These are phyloP conservation scores for sorghum (Sorghum bicolor) DNA, from an alignment of 176 grass and related monocot genomes.

Conservation along the genomic window DNA sequence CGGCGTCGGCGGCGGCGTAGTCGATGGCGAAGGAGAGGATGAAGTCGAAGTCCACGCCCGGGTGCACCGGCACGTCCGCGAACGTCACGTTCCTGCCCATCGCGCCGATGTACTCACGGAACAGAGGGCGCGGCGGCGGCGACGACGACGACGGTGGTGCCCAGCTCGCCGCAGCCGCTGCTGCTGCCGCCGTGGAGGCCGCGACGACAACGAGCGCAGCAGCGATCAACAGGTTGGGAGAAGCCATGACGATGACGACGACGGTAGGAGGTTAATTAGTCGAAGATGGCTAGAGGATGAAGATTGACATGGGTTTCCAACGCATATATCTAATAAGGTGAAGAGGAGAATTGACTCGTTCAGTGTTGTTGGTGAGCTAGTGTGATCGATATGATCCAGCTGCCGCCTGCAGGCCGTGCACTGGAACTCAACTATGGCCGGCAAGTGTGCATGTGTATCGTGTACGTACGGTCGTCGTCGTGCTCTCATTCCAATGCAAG, in stretches of 20 bases:
- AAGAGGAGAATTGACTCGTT: not conserved
- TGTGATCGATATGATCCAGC: not conserved
- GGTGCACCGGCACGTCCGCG: conserved; percentile 46
- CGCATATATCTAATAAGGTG: not conserved
- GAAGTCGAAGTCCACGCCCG: conserved; percentile 46
- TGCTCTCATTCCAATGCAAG: not conserved
- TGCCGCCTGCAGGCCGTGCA: not conserved
- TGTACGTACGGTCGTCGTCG: too few species aligned
- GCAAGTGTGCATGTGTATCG: not conserved
- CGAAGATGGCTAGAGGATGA: not conserved
- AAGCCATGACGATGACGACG: not conserved
- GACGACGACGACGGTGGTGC: not conserved
- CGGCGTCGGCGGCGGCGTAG: conserved; percentile 31
- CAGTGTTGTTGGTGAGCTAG: not conserved
- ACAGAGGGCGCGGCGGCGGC: conserved; percentile 20
- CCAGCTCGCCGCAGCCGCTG: not conserved
- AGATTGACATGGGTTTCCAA: not conserved
- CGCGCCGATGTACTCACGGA: conserved; percentile 51
- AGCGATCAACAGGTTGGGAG: not conserved
- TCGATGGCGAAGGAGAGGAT: conserved; percentile 64
- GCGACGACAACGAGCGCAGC: not conserved
- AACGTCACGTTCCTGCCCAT: conserved; percentile 23
- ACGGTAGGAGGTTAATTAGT: not conserved
- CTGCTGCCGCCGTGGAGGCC: not conserved
- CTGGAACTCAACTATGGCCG: not conserved